phyloP scores from a whole-genome alignment of 352 stramenopile genomes.

The Phytophthora capsici region DNA sequence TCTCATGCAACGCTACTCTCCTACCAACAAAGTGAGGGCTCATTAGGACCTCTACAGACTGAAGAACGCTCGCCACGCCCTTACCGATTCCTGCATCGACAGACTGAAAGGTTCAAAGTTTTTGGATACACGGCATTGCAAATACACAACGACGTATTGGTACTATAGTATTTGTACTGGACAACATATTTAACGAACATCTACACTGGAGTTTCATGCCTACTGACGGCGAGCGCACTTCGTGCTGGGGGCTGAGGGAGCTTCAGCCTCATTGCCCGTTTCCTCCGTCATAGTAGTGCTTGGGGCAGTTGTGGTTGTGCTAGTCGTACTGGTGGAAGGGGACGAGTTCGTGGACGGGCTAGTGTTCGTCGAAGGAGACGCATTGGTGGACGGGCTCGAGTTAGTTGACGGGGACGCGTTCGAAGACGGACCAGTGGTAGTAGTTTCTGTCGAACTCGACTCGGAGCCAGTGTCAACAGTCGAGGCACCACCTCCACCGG shows the following conservation, averaged over 20 bases:
- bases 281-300: constrained; percentile 7
- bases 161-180: not conserved
- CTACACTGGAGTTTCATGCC: constrained; percentile 8
- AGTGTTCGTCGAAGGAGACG: not conserved
- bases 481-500: constrained; percentile 16
- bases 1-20: no score
- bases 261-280: constrained; percentile 15
- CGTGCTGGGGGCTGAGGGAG: constrained; percentile 20
- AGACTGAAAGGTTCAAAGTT: no score
- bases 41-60: no score
- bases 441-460: constrained; percentile 14
- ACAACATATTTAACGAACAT: constrained; percentile 18
- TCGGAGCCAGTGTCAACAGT: constrained; percentile 8
- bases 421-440: constrained; percentile 17
- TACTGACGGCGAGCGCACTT: constrained; percentile 36
- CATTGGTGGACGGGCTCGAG: not conserved
- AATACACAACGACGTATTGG: not conserved
- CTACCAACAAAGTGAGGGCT: no score
- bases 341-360: constrained; percentile 14
- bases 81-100: no score
- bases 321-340: constrained; percentile 13
- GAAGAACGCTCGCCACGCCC: no score
- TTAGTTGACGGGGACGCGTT: constrained; percentile 11
- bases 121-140: no score
- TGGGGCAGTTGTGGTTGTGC: not conserved